Conservation (phyloP, 208 protist species). For the Acanthamoeba sp. region DNA sequence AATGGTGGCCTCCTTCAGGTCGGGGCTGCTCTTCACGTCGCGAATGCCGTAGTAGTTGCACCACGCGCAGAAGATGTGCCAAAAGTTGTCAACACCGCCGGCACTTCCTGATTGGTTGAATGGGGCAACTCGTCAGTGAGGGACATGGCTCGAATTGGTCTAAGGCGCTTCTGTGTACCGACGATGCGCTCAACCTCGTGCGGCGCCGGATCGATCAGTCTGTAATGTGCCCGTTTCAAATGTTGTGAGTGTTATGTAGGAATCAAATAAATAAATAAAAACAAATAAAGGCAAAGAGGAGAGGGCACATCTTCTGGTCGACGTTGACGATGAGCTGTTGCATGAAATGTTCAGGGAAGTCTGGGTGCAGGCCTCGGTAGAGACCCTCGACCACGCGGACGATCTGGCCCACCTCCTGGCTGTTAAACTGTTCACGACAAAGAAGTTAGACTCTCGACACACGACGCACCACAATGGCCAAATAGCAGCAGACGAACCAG, state of each 20-base stretch:
- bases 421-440: neutral
- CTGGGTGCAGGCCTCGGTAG: neutral
- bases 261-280: too few relatives aligned
- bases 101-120: neutral
- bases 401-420: neutral
- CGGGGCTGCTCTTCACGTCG: neutral
- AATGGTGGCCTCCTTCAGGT: neutral
- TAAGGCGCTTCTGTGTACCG: too few relatives aligned
- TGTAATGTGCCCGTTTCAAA: too few relatives aligned
- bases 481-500: neutral
- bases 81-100: neutral
- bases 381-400: neutral
- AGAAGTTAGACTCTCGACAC: too few relatives aligned
- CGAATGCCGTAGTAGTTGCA: slow-evolving; percentile 24
- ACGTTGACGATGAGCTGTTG: slow-evolving; percentile 5
- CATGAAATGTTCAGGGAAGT: slow-evolving; percentile 5
- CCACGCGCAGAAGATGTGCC: slow-evolving; percentile 43
- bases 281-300: neutral
- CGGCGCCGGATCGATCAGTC: neutral
- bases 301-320: neutral
- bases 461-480: too few relatives aligned
- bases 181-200: slow-evolving; percentile 15
- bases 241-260: too few relatives aligned
- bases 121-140: too few relatives aligned
- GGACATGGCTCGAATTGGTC: too few relatives aligned